Evolutionary conservation across 495 filamentous ascomycete species (phyloP), one percentile per base, ranked within the genome.

Genomic region (Aspergillus panamensis): DNA sequence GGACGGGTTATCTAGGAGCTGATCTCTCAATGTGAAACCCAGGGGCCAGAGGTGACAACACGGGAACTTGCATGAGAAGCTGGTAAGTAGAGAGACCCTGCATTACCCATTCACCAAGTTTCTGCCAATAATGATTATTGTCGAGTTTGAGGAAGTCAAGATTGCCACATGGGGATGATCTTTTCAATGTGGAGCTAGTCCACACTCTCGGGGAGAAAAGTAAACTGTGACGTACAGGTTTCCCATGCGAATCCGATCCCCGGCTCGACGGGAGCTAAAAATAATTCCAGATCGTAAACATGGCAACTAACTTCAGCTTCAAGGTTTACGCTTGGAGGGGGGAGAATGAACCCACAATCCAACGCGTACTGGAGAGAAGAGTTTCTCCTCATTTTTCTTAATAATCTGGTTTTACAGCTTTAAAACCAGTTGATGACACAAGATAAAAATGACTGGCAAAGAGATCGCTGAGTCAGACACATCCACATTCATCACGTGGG

Each of bases 401-500:
- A n/a, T 10, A 10, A 12, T n/a, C 16, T 45, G 9, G 8, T 6
- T 9, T n/a, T 17, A 8, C 17, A 17, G 42, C n/a, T 19, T 45
- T 25, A n/a, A 19, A 9, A 45, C 42, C 42, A 45, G n/a, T 45
- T 20, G 16, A n/a, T 16, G 17, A 45, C n/a, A 21, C 6, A 20
- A 45, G 2, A 45, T 9, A 12, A n/a, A 17, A 45, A 20, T 13
- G 14, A 39, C 8, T 3, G 35, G 35, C 6, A 8, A 39, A 10
- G 35, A 10, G 10, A 12, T 13, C 10, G 59, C 59, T 65, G 59
- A 65, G 59, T 58, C 56, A 65, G 52, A 48, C 35, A 13, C 17
- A 8, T 12, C 20, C 32, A 47, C 6, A 9, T 9, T n/a, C 12
- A 56, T 67, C 65, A 67, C 62, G 62, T 67, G 65, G 57, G 35